Evolutionary conservation across 163 green algal species (phyloP), one percentile per base, ranked within the genome.

Genomic region (Scenedesmus sp.): DNA sequence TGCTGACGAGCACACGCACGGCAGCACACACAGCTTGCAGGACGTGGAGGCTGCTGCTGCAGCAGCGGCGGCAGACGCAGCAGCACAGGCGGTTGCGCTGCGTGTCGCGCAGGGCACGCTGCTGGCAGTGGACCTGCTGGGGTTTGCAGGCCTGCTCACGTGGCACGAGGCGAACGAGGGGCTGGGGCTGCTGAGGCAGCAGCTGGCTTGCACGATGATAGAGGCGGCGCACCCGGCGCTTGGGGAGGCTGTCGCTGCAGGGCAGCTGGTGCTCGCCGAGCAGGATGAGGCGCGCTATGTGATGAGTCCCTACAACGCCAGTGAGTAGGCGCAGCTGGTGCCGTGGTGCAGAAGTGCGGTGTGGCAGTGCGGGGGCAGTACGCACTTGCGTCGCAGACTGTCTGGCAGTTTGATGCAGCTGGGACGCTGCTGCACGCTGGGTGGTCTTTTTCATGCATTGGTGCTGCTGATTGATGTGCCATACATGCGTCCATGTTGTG

Each of bases 121-220:
- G 22, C 44, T 85, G 3, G 80, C 46, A 65, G 5, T 44, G 9
- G 80, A 85, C 43, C 80, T 85, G 80, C 26, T 85, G 26, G 80
- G 40, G 9, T 85, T 65, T 85, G 80, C 80, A 42, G 80, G 80
- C 80, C 30, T 85, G 44, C 20, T 68, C 26, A 44, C 43, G 22
- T 85, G 80, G 80, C 46, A 70, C 44, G 80, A 65, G 10, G 33
- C 20, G 13, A 40, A 85, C 30, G 43, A 49, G 22, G 80, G 80
- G 30, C 80, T 85, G 5, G 33, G 35, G 9, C 80, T 85, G 80
- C 46, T 85, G 44, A 37, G 80, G 80, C 80, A 68, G 43, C 26
- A 85, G 80, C 80, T 85, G 80, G 80, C 80, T 7, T 85, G 80
- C 33, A 9, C 35, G 15, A 85, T 85, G 26, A 85, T 85, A 18